Percentiles rank a stretch among this genome's conserved stretches.
These are phyloP conservation scores for Trichoderma koningii DNA, from an alignment of 2,329 filamentous ascomycete species.

Conservation along the genomic window DNA sequence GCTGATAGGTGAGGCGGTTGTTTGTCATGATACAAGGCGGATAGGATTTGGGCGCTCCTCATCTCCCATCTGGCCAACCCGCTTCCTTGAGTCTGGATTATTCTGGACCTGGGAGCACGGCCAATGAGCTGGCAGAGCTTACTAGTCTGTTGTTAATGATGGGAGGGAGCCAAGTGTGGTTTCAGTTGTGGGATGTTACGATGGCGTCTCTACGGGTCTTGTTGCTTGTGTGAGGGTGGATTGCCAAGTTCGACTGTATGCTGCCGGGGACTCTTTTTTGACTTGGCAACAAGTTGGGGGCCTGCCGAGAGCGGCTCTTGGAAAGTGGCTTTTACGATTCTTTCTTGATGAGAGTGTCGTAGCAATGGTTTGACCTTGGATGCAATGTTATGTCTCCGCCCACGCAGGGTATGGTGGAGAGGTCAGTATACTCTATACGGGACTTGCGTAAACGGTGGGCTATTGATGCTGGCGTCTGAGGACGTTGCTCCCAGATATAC, in stretches of 20 bases:
- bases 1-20: not conserved
- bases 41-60: not conserved
- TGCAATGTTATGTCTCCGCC: not conserved
- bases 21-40: not conserved
- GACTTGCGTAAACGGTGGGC: not conserved
- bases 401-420: not conserved
- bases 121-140: no score
- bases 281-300: not conserved
- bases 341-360: not conserved
- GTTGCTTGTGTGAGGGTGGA: no score
- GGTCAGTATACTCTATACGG: not conserved
- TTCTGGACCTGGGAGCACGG: not conserved
- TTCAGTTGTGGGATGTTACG: no score
- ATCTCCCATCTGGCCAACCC: not conserved
- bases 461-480: no score
- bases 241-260: no score
- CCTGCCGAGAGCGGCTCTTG: not conserved
- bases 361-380: not conserved
- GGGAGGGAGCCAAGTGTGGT: no score
- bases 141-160: no score
- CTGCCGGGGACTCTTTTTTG: not conserved
- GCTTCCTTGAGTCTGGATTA: no score
- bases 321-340: not conserved
- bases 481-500: no score
- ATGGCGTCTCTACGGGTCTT: no score